A percentile compares a stretch with the other conserved stretches of the same genome.
Conservation (phyloP, 1,139 yeast species). For the Kodamaea plutei region DNA sequence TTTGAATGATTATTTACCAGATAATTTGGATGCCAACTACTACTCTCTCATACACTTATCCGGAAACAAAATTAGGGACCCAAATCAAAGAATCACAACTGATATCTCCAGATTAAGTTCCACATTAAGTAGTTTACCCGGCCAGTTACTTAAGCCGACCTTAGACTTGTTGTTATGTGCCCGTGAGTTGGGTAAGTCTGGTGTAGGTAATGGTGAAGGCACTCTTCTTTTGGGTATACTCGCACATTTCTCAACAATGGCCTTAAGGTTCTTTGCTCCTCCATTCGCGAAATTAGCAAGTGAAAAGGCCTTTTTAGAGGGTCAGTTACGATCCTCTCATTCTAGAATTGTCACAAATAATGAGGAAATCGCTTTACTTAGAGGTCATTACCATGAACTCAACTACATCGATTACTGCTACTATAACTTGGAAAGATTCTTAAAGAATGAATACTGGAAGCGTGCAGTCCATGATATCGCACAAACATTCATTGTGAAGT, state of each 20-base stretch:
- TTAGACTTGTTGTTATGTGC: conserved; percentile 81
- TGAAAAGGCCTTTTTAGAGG: conserved; percentile 77
- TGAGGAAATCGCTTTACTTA: conserved; percentile 84
- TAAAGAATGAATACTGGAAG: conserved; percentile 73
- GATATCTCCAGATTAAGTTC: conserved; percentile 74
- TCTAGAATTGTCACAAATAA: conserved; percentile 72
- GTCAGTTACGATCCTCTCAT: conserved; percentile 79
- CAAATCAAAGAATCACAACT: conserved; percentile 78
- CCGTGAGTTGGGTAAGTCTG: conserved; percentile 67
- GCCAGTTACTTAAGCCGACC: conserved; percentile 83
- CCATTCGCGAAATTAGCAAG: conserved; percentile 84
- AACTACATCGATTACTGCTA: conserved; percentile 76
- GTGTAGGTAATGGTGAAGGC: conserved; percentile 83
- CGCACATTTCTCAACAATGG: conserved; percentile 75
- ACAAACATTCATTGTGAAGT: conserved; percentile 82
- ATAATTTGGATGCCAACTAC: conserved; percentile 49
- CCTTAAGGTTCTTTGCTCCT: conserved; percentile 76
- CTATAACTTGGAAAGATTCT: conserved; percentile 76
- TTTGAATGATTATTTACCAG: conserved; percentile 66
- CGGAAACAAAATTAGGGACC: conserved; percentile 58
- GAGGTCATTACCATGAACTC: conserved; percentile 78
- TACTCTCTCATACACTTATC: conserved; percentile 55
- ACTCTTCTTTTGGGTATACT: conserved; percentile 75
- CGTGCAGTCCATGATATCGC: conserved; percentile 73
- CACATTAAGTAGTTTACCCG: conserved; percentile 71